Evolutionary conservation across 1,139 yeast species (phyloP).

Genomic region (Pichia terricola): DNA sequence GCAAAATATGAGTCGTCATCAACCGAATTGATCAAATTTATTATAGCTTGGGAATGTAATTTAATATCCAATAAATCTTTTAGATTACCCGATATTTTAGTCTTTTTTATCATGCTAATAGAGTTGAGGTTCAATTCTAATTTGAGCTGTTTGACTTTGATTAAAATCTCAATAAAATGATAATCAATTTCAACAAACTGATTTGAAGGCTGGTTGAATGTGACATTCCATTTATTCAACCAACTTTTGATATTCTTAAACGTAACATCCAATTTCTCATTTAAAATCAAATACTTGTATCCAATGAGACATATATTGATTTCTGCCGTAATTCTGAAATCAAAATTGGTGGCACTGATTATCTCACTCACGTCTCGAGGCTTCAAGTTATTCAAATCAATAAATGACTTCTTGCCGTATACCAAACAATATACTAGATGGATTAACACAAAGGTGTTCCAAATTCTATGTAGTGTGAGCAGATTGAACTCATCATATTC

Average conservation of each 20-base stretch:
- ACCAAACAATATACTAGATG: conserved; percentile 62
- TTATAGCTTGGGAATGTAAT: conserved; percentile 3
- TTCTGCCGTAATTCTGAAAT: conserved; percentile 78
- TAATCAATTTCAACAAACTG: conserved; percentile 73
- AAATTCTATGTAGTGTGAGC: conserved; percentile 24
- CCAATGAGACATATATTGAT: conserved; percentile 54
- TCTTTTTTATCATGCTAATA: not conserved
- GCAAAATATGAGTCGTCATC: conserved; percentile 57
- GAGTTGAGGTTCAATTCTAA: conserved; percentile 16
- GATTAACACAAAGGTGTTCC: conserved; percentile 65
- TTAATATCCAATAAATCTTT: conserved; percentile 2
- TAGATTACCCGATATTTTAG: not conserved
- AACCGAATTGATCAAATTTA: conserved; percentile 31
- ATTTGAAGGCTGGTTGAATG: conserved; percentile 62
- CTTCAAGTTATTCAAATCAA: conserved; percentile 12
- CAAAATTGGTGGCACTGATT: conserved; percentile 66
- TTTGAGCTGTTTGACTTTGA: conserved; percentile 27
- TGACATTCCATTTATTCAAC: conserved; percentile 64
- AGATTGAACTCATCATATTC: conserved; percentile 25
- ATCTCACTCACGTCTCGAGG: conserved; percentile 35
- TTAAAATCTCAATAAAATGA: conserved; percentile 52
- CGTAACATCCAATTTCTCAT: conserved; percentile 3
- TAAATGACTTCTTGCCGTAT: conserved; percentile 56
- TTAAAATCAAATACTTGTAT: conserved; percentile 46
- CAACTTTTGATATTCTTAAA: conserved; percentile 35